Base-by-base conservation (phyloP, 805 yeast genomes). In the Kuraishia borneana region DNA sequence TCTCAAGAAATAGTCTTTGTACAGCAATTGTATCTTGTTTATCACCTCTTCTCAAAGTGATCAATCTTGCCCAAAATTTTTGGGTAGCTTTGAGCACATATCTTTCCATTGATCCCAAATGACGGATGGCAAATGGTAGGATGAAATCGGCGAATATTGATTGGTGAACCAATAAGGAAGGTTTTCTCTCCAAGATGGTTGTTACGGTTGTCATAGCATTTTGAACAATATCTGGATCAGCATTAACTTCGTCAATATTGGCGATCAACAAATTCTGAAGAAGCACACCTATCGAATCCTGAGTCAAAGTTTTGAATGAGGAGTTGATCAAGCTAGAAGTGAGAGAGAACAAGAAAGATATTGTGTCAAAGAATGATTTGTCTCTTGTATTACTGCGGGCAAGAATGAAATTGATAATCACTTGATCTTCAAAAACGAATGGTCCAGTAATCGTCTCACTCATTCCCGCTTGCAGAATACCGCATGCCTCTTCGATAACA, bases 371-470 rank as follows among this genome's bases (percentile, higher is more conserved):
- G 30, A 43, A 34, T 46, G 54, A 33, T 60, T 72, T 40, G 46
- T 45, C 14, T 7, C 28, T 25, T n/a, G n/a, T n/a, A n/a, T n/a
- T n/a, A 16, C 28, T 10, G 12, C 28, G 12, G 28, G 28, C 28
- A 39, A 39, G 12, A 21, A 61, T 61, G 39, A 60, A 73, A 39
- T 55, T 51, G 20, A 73, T 36, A 5, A 74, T 60, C 1, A 58
- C 48, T 0, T 53, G 51, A 3, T 61, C 39, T 0, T 58, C 54
- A 38, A 81, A 67, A 7, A 69, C 75, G 51, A 81, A 83, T 0
- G 92, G 83, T 0, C 87, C 87, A 14, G 69, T 61, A 4, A 73
- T 51, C 3, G 61, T 50, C 45, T 84, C 95, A 3, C 71, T 54
- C 12, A 84, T 53, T 1, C 94, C 94, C 12, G 59, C 44, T 43